Evolutionary conservation across 306 rosid genomes (phyloP), one percentile per base, ranked within the genome.

Genomic region (Astragalus glycyphyllos): DNA sequence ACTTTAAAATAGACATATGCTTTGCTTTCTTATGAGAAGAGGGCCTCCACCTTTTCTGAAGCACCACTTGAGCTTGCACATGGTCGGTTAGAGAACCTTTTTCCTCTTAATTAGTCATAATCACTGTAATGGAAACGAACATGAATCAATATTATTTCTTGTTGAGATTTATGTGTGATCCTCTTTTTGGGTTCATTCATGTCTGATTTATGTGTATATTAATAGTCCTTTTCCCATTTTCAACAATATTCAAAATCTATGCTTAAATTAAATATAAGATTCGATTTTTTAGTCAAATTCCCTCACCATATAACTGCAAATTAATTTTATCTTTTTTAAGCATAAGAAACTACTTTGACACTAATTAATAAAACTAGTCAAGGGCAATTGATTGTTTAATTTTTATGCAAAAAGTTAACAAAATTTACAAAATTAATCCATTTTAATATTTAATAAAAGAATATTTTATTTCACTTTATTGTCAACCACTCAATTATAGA

Each of bases 121-220:
- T 44, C 65, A 61, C 20, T 61, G 38, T 62, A 54, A 23, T 51
- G 46, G 54, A 55, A 71, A 63, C 58, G 50, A 60, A 61, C 53
- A 61, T 20, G 60, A 60, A 48, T n/a, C 42, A n/a, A 37, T 50
- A 47, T 65, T 63, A 13, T 46, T 71, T 71, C 47, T 65, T 56
- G 29, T 47, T 46, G 40, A 17, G 71, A 59, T 45, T 67, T 77
- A 31, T 54, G 50, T 26, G 47, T 63, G 63, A 56, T 64, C 38
- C 74, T 78, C 78, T 56, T 78, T 78, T 64, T 58, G 62, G 57
- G n/a, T 42, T 42, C 13, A 42, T 42, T 70, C 42, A 59, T 77
- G 54, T 71, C 54, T 40, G 38, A 66, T 66, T n/a, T 7, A 6
- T 34, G 31, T 38, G 55, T 37, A 38, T 40, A 38, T 50, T 4